These are phyloP conservation scores for Gillenia trifoliata DNA, from an alignment of 306 rosid genomes.

Conservation along the genomic window DNA sequence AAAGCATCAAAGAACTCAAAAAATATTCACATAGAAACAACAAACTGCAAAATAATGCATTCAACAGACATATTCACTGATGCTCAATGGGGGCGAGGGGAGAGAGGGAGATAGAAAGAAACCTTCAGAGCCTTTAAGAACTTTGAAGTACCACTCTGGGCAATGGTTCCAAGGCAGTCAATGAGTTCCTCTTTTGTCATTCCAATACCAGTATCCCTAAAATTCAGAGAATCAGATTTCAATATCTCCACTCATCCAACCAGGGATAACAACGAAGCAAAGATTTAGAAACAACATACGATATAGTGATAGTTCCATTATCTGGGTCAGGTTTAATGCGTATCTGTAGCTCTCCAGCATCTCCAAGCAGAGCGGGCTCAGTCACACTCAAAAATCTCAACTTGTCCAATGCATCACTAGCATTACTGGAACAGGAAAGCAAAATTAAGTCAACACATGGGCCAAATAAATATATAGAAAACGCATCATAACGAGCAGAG, in stretches of 20 bases:
- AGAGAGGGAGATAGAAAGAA: neutral
- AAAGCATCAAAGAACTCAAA: neutral
- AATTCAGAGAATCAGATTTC: neutral
- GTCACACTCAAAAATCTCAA: slow-evolving; percentile 94
- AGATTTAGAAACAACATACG: slow-evolving; percentile 37
- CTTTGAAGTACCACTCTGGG: slow-evolving; percentile 99
- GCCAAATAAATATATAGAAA: neutral
- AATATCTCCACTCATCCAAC: slow-evolving; percentile 2
- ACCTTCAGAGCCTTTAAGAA: slow-evolving; percentile 95
- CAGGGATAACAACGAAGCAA: neutral
- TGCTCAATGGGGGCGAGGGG: neutral
- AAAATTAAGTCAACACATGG: neutral
- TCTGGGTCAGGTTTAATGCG: slow-evolving; percentile 87
- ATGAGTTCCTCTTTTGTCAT: slow-evolving; percentile 91
- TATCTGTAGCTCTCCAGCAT: slow-evolving; percentile 79
- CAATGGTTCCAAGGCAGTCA: slow-evolving; percentile 98
- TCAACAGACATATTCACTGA: neutral
- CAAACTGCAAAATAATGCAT: neutral
- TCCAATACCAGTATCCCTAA: slow-evolving; percentile 94
- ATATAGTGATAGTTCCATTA: slow-evolving; percentile 77
- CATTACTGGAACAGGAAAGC: slow-evolving; percentile 46
- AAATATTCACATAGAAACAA: neutral
- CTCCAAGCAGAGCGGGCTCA: slow-evolving; percentile 91
- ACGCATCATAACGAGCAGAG: neutral
- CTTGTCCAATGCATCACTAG: slow-evolving; percentile 97